A percentile compares a stretch with the other conserved stretches of the same genome.
Conservation (phyloP, 257 asterid species). For the Nicotiana otophora region DNA sequence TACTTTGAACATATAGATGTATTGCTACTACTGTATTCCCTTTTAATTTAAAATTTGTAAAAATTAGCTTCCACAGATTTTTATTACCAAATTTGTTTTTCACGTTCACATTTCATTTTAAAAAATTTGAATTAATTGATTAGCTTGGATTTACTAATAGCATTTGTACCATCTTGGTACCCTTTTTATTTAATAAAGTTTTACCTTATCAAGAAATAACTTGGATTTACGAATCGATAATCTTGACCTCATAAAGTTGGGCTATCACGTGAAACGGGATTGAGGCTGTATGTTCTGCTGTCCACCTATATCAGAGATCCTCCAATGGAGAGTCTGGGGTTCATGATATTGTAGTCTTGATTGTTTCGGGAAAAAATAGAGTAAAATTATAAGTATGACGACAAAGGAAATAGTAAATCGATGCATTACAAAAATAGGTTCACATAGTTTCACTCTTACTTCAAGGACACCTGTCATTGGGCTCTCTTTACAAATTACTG, state of each 20-base stretch:
- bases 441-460: not conserved
- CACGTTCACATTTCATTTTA: not conserved
- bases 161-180: too few species aligned
- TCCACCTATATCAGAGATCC: constrained; percentile 6
- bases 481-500: not conserved
- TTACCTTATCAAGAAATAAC: too few species aligned
- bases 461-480: not conserved
- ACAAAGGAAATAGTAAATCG: not conserved
- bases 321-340: not conserved
- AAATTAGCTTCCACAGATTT: not conserved
- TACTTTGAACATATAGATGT: not conserved
- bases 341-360: not conserved
- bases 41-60: not conserved
- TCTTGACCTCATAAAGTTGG: not conserved
- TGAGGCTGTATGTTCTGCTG: not conserved
- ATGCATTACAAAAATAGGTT: not conserved
- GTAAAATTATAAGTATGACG: not conserved
- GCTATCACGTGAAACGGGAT: not conserved
- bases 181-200: too few species aligned
- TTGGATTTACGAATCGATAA: not conserved
- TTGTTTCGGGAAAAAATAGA: not conserved
- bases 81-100: not conserved
- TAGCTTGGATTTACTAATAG: not conserved
- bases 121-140: not conserved
- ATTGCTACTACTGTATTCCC: not conserved